Base-by-base conservation (phyloP, 164 flowering plant species). In the Protea cynaroides region DNA sequence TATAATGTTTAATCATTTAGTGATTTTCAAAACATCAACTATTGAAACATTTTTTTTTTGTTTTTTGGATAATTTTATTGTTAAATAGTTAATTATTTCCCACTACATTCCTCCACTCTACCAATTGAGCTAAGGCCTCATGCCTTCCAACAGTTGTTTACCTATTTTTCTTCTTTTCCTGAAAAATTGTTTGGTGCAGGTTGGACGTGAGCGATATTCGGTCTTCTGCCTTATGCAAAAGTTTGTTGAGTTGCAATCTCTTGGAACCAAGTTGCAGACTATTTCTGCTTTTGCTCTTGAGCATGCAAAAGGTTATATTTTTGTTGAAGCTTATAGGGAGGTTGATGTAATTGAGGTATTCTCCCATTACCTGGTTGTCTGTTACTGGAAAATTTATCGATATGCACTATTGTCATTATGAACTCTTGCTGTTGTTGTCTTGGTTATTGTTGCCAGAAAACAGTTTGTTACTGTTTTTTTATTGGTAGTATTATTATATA, bases 171-270 rank as follows among this genome's bases (percentile, higher is more conserved):
- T 29, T 3, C 34, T 29, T 29, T 29, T 44, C 8, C 23, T 56
- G 5, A 43, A 29, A 0, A 17, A 2, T 1, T 29, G 24, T 61
- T 68, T 24, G 24, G 23, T 78, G 72, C 74, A 93, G 98, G 85
- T 75, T 83, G 96, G 96, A 63, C 90, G 88, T 37, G 98, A 93
- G 84, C 84, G 81, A 72, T 77, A 78, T 68, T 74, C 86, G 43
- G 90, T 81, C 43, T 83, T 87, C 74, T 94, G 97, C 71, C 85
- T 94, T 17, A 91, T 94, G 84, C 97, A 94, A 77, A 94, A 94
- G 76, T 90, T 65, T 80, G 83, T 78, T 43, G 91, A 89, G 58
- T 62, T 89, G 78, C 69, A 72, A 59, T 51, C 76, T 12, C 57
- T 89, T 57, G 89, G 89, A 57, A 80, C 72, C 61, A 86, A 84